A percentile compares a stretch with the other conserved stretches of the same genome.
Evolutionary conservation across 257 asterid genomes (phyloP).

Genomic region (Forsythia suspensa): DNA sequence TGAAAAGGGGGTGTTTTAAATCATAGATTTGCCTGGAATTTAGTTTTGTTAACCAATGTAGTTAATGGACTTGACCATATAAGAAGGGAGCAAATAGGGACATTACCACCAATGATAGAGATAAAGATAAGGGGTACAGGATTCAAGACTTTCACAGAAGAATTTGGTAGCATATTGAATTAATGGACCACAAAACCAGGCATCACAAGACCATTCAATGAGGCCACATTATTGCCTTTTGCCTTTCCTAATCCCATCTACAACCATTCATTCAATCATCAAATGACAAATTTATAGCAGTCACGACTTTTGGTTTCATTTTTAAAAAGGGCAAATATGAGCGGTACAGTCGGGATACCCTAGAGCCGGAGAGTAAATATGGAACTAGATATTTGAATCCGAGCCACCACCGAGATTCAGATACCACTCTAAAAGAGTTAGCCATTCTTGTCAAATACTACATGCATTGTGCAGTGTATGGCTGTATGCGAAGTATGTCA

Average conservation of each 20-base stretch:
- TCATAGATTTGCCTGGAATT: too few species aligned
- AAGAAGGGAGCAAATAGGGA: not conserved
- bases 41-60: too few species aligned
- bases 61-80: not conserved
- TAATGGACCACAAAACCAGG: conserved; percentile 20
- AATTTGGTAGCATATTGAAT: not conserved
- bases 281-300: not conserved
- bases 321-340: not conserved
- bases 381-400: not conserved
- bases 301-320: not conserved
- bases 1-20: too few species aligned
- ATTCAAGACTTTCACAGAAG: not conserved
- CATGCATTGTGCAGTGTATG: too few species aligned
- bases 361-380: too few species aligned
- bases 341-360: not conserved
- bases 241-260: conserved; percentile 1
- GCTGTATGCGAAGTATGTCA: too few species aligned
- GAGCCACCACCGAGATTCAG: not conserved
- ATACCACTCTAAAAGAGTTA: too few species aligned
- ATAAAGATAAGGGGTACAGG: not conserved
- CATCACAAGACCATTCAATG: conserved; percentile 26
- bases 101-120: not conserved
- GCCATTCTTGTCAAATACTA: too few species aligned
- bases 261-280: conserved; percentile 16
- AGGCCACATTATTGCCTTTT: conserved; percentile 30